phyloP scores from a whole-genome alignment of 257 asterid species.

The Solanum clarkiae region DNA sequence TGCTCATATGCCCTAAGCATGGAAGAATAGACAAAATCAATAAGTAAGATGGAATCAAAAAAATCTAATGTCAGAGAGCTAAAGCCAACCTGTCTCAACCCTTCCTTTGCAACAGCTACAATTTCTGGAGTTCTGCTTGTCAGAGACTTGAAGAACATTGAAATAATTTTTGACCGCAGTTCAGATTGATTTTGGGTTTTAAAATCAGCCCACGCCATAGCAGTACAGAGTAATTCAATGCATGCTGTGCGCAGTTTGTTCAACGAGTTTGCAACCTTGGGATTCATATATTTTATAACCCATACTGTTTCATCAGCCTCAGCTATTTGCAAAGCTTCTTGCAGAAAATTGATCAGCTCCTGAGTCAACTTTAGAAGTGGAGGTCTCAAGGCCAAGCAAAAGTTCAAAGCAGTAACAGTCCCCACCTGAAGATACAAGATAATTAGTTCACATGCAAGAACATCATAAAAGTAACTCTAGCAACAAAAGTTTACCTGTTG shows the following conservation, averaged over 20 bases:
- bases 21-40: neutral
- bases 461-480: neutral
- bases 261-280: slow-evolving; percentile 78
- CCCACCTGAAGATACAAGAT: slow-evolving; percentile 63
- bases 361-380: slow-evolving; percentile 94
- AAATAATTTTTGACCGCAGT: slow-evolving; percentile 84
- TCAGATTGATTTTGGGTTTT: slow-evolving; percentile 93
- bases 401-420: slow-evolving; percentile 88
- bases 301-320: slow-evolving; percentile 90
- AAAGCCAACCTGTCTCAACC: slow-evolving; percentile 80
- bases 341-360: slow-evolving; percentile 81
- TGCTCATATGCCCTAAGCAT: neutral
- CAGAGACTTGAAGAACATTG: slow-evolving; percentile 96
- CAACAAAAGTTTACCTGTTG: slow-evolving; percentile 62
- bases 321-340: slow-evolving; percentile 97
- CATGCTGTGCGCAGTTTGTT: slow-evolving; percentile 94
- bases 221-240: slow-evolving; percentile 96
- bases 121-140: slow-evolving; percentile 86
- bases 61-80: neutral
- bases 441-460: slow-evolving; percentile 7
- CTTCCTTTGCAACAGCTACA: slow-evolving; percentile 99
- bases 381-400: slow-evolving; percentile 97
- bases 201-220: slow-evolving; percentile 99
- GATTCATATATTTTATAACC: slow-evolving; percentile 89
- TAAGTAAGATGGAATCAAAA: neutral